Evolutionary conservation across 2,329 filamentous ascomycete species (phyloP), one percentile per base, ranked within the genome.

Genomic region (Ophiostoma montium): DNA sequence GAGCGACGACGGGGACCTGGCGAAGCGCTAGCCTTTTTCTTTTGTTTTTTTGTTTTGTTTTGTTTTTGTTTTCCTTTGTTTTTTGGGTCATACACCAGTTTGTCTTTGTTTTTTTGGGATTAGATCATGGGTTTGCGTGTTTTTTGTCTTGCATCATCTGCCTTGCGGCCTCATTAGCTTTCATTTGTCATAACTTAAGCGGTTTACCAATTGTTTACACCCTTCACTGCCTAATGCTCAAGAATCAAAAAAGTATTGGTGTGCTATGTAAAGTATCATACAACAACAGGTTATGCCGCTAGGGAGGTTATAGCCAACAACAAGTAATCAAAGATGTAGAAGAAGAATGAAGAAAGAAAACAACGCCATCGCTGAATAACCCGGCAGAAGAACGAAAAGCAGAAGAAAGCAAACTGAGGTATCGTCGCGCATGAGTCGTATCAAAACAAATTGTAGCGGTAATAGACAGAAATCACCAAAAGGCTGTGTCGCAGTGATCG

Each of bases 401-500:
- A 35, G 19, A 50, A 11, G n/a, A 3, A 16, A 10, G 19, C 23
- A 13, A 21, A 15, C 16, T 6, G 21, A 38, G 35, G 35, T 43
- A 50, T 51, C 49, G 46, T 49, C 47, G 50, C 50, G 33, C 48
- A 35, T 49, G 31, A 49, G 30, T 52, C 50, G n/a, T 46, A 36
- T 13, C 32, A 16, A 48, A 23, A 39, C 46, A 48, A 32, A 50
- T 19, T 35, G 35, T 27, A 35, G 6, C 6, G 8, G 33, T 16
- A 15, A n/a, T 3, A 27, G 9, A 41, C 30, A 32, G 13, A 21
- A 31, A 38, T 8, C 27, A 8, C 27, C 8, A n/a, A n/a, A n/a
- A n/a, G n/a, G n/a, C n/a, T n/a, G n/a, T n/a, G n/a, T n/a, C n/a
- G n/a, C n/a, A n/a, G n/a, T n/a, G n/a, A n/a, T n/a, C n/a, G n/a